Base-by-base conservation (phyloP, 2,329 filamentous ascomycete species). In the Lachnellula hyalina region DNA sequence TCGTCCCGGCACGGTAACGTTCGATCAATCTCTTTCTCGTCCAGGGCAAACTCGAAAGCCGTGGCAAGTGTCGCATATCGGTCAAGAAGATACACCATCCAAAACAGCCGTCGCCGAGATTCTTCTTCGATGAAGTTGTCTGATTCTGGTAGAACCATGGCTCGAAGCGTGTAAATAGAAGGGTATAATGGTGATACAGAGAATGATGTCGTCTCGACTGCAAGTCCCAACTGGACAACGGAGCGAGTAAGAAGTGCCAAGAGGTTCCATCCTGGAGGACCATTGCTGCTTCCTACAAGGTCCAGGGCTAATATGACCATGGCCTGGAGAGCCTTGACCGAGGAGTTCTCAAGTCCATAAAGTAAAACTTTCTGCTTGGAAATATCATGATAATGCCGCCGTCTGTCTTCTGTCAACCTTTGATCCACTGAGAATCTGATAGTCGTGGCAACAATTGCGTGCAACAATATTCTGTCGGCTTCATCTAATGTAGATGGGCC, bases 41-140 rank as follows among this genome's bases (percentile, higher is more conserved):
- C 86, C 17, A 96, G 74, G 0, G 90, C 89, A 68, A 96, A 96
- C 63, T 96, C 90, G 63, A 96, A 96, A 0, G 92, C 90, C 0
- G 92, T 96, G 0, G 90, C 87, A 53, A 96, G 86, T 0, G 91
- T 96, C 0, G 90, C 90, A 67, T 96, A 96, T 49, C 92, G 81
- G 68, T 96, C 92, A 5, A 96, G 78, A 12, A 96, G 74, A 67
- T 96, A 96, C 11, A 96, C 85, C 85, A 95, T 93, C 92, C 92
- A 96, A 70, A 96, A 96, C 1, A 96, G 75, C 25, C 92, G 79
- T 28, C 92, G 81, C 28, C 91, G 79, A 42, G 89, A 88, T 70
- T 96, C 92, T 58, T 96, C 92, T 68, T 96, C 91, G 53, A 96
- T 87, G 71, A 92, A 96, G 58, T 90, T 88, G 49, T 83, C 85